Evolutionary conservation across 495 filamentous ascomycete species (phyloP), one percentile per base, ranked within the genome.

Genomic region (Neurospora terricola): DNA sequence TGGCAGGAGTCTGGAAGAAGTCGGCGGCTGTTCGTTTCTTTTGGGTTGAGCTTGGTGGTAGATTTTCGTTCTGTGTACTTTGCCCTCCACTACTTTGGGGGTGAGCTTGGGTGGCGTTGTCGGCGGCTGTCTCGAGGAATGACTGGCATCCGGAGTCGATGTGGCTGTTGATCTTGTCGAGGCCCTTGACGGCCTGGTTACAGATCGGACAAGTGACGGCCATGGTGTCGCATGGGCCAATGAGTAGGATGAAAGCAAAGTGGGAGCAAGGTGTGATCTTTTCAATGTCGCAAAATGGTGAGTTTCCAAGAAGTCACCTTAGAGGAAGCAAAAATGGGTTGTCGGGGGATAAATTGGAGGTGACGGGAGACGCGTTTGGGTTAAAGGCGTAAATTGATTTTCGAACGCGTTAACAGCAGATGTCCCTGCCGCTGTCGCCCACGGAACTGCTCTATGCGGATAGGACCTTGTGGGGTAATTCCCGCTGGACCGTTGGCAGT

Each of bases 191-290:
- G 48, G 86, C 83, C 74, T 93, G 92, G 69, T 87, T 84, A 82
- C 96, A 99, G 72, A 94, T 92, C 7, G 96, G 96, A 78, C 96
- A 99, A 72, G 87, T 87, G 39, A 99, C 94, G 80, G 59, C 62
- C 16, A 59, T 48, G 69, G 34, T 36, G 21, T 27, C 37, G 36
- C 54, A 66, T 66, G 14, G 1, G 27, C 6, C 54, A 18, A 2
- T 18, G 23, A 0, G 14, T 9, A 9, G 54, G 27, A 16, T 66
- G 27, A 66, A 36, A 18, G 54, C 54, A 34, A 66, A 18, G 6
- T 3, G 0, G 14, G 10, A 66, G 54, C 54, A 34, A 66, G 2
- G 1, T 34, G 0, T 18, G 12, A 16, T 66, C 23, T 30, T 34
- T 7, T 12, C 11, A 66, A 34, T 27, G 4, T 59, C 5, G n/a